phyloP scores from a whole-genome alignment of 345 rosid species.

The Salix purpurea region DNA sequence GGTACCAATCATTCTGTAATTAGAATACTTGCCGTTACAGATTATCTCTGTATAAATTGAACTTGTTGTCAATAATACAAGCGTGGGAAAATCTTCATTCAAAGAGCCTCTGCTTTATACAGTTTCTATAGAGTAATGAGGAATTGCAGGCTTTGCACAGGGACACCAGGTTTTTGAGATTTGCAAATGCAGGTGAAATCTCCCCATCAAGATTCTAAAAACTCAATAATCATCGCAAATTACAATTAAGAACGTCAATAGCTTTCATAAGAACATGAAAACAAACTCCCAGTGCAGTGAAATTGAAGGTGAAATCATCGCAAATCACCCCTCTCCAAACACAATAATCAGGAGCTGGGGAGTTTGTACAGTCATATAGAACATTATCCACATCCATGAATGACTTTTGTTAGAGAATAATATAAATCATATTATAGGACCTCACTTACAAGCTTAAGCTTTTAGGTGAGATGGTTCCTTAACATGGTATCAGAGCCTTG shows the following conservation, averaged over 20 bases:
- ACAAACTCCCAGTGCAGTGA: slow-evolving; percentile 69
- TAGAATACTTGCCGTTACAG: too few species aligned
- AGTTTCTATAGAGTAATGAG: neutral
- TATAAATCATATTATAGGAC: too few species aligned
- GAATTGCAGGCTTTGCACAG: slow-evolving; percentile 40
- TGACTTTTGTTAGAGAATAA: too few species aligned
- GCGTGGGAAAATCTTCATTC: too few species aligned
- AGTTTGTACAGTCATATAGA: slow-evolving; percentile 78
- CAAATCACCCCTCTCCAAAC: slow-evolving; percentile 81
- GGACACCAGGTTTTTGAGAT: slow-evolving; percentile 61
- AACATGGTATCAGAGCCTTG: too few species aligned
- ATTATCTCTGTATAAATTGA: too few species aligned
- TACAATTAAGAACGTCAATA: neutral
- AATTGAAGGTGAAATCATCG: slow-evolving; percentile 78
- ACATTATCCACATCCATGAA: slow-evolving; percentile 87
- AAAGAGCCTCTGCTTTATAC: too few species aligned
- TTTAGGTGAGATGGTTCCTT: too few species aligned
- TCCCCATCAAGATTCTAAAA: slow-evolving; percentile 69
- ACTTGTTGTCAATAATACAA: too few species aligned
- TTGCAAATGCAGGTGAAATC: slow-evolving; percentile 81
- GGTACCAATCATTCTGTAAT: too few species aligned
- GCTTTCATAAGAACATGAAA: neutral
- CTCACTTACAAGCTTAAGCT: too few species aligned
- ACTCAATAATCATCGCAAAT: neutral
- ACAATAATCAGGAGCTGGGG: slow-evolving; percentile 78